Base-by-base conservation (phyloP, 1,284 basidiomycete genomes). In the Baeospora myosura region DNA sequence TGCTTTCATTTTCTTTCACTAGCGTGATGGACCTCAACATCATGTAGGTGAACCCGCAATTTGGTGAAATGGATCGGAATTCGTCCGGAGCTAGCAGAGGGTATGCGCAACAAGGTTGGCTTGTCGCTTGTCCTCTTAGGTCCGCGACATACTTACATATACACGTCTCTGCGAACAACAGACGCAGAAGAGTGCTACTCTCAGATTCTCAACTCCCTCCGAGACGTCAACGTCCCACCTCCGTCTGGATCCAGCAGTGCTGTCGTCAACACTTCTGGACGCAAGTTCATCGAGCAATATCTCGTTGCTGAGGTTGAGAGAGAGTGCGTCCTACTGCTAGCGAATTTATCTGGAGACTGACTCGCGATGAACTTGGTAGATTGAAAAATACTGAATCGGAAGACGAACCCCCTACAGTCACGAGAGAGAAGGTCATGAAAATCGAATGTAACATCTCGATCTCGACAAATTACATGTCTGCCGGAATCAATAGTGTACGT, bases 171-270 rank as follows among this genome's bases (percentile, higher is more conserved):
- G n/a, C n/a, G n/a, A n/a, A n/a, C n/a, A n/a, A n/a, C 46, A 90
- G 95, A 98, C 58, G 95, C 95, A 10, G 95, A 98, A 58, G 95
- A 98, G 62, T 96, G 90, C 47, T 97, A 89, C 76, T 79, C 77
- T 2, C 79, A 87, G 43, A 79, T 98, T 48, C 66, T 93, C n/a
- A 82, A 85, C 41, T 76, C 85, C 0, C 68, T 98, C 16, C 78
- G 82, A 46, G 74, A 78, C 5, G 71, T 95, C 2, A 66, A 71
- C 12, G 65, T 49, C 5, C 34, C 41, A 5, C 36, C 42, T 30
- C 23, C 35, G 14, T 14, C 45, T n/a, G 26, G 35, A 18, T 74
- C 69, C 55, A 52, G 72, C 25, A 44, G 61, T 17, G 28, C 41
- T 11, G 32, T 20, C 3, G 41, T 45, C 26, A 32, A 14, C 26